A percentile compares a stretch with the other conserved stretches of the same genome.
Conservation (phyloP, 1,139 yeast species). For the Meyerozyma athensensis region DNA sequence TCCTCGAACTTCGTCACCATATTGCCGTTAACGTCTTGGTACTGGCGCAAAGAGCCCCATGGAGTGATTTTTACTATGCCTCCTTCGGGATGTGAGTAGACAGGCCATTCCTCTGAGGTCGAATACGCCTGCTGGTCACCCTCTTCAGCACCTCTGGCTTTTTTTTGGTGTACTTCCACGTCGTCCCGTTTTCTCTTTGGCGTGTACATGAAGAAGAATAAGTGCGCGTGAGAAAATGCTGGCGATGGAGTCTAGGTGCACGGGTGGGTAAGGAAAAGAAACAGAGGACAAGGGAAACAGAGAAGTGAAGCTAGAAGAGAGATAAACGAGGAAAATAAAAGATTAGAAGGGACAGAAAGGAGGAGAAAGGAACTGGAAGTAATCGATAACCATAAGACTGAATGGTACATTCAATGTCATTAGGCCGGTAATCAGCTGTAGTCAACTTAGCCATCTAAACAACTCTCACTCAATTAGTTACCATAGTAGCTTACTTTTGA, state of each 20-base stretch:
- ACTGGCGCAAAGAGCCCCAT: constrained; percentile 38
- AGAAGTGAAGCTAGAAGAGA: too few species aligned
- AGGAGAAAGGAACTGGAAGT: too few species aligned
- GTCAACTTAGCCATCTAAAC: too few species aligned
- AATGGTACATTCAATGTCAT: too few species aligned
- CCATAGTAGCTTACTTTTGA: too few species aligned
- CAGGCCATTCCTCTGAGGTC: constrained; percentile 51
- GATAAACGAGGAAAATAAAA: too few species aligned
- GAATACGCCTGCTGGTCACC: constrained; percentile 15
- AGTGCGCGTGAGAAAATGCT: constrained; percentile 2
- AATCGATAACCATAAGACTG: too few species aligned
- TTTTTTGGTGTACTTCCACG: constrained; percentile 10
- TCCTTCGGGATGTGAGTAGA: constrained; percentile 60
- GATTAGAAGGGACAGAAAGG: too few species aligned
- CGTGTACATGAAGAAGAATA: constrained; percentile 12
- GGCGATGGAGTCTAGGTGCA: not conserved
- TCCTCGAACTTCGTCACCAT: constrained; percentile 13
- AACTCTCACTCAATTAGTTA: too few species aligned
- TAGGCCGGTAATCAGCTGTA: too few species aligned
- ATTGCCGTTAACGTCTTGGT: constrained; percentile 11
- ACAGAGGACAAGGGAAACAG: too few species aligned
- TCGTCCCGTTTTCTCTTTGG: constrained; percentile 19
- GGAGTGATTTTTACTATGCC: constrained; percentile 63
- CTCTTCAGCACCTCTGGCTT: constrained; percentile 13
- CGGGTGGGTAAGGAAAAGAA: too few species aligned